Evolutionary conservation across 2,329 filamentous ascomycete genomes (phyloP).

Genomic region (Colletotrichum tamarilloi): DNA sequence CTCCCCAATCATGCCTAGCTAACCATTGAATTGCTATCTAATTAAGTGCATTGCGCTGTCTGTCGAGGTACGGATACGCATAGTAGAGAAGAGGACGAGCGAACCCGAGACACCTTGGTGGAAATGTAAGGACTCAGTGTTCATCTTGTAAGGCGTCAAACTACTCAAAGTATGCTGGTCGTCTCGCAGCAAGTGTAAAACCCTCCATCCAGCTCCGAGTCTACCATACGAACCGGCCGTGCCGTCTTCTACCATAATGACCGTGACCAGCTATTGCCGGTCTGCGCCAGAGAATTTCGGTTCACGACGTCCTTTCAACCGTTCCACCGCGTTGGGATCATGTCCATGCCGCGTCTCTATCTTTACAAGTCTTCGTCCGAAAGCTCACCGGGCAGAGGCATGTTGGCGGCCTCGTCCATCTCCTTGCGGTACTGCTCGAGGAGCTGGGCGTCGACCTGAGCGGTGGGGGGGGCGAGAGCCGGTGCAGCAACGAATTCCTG

Average conservation of each 20-base stretch:
- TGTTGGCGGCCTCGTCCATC: constrained; percentile 82
- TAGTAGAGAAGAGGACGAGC: neutral
- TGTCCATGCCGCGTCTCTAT: constrained; percentile 20
- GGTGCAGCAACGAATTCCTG: constrained; percentile 97
- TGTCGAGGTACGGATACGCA: constrained; percentile 13
- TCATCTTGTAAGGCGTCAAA: constrained; percentile 36
- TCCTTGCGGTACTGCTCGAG: constrained; percentile 87
- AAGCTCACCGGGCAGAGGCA: constrained; percentile 95
- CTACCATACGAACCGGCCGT: constrained; percentile 33
- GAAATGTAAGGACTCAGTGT: constrained; percentile 30
- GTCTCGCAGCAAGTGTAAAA: constrained; percentile 34
- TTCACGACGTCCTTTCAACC: constrained; percentile 19
- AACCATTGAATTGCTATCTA: constrained; percentile 31
- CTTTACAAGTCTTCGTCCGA: constrained; percentile 77
- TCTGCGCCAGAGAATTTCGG: constrained; percentile 32
- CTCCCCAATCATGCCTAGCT: neutral
- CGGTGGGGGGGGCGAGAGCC: constrained; percentile 93
- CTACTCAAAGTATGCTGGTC: constrained; percentile 35
- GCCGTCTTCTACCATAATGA: constrained; percentile 32
- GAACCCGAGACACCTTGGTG: constrained; percentile 18
- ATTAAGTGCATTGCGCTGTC: constrained; percentile 13
- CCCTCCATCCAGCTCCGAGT: constrained; percentile 27
- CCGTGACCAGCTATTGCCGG: constrained; percentile 20
- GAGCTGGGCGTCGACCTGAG: constrained; percentile 85
- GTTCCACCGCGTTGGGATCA: constrained; percentile 15